These are phyloP conservation scores for Dioszegia hungarica DNA, from an alignment of 768 basidiomycete species.

Conservation along the genomic window DNA sequence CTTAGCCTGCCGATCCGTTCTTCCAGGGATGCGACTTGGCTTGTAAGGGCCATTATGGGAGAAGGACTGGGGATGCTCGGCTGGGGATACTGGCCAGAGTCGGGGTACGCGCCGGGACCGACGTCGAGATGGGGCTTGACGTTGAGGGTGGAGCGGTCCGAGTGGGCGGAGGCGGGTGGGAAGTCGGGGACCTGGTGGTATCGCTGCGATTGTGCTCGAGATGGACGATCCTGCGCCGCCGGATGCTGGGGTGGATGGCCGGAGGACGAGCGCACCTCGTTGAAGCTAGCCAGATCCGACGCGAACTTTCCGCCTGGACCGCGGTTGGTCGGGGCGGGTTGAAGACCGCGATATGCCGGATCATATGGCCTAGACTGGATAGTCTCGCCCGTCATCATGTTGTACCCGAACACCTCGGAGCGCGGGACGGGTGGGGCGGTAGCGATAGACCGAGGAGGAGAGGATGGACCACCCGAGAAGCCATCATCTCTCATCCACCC, in stretches of 20 bases:
- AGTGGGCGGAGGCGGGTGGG: background rate
- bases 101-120: slow-evolving; percentile 10
- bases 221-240: no score
- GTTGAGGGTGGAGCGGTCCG: background rate
- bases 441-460: background rate
- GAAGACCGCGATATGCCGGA: background rate
- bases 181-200: background rate
- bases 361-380: slow-evolving; percentile 5
- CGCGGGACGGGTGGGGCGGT: background rate
- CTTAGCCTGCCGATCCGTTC: slow-evolving; percentile 19
- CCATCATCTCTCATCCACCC: slow-evolving; percentile 35
- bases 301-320: no score
- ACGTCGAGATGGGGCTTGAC: background rate
- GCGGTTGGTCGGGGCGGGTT: background rate
- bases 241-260: no score
- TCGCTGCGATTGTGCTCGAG: no score
- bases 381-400: slow-evolving; percentile 17
- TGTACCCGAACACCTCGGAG: slow-evolving; percentile 12
- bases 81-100: slow-evolving; percentile 19
- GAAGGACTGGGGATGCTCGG: slow-evolving; percentile 5
- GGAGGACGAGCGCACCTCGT: no score
- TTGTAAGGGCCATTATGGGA: slow-evolving; percentile 8
- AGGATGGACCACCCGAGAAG: background rate
- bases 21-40: slow-evolving; percentile 26
- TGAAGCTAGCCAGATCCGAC: no score